Percentiles rank a stretch among this genome's conserved stretches.
Conservation (phyloP, 164 flowering plant genomes). For the Nymphaea colorata region DNA sequence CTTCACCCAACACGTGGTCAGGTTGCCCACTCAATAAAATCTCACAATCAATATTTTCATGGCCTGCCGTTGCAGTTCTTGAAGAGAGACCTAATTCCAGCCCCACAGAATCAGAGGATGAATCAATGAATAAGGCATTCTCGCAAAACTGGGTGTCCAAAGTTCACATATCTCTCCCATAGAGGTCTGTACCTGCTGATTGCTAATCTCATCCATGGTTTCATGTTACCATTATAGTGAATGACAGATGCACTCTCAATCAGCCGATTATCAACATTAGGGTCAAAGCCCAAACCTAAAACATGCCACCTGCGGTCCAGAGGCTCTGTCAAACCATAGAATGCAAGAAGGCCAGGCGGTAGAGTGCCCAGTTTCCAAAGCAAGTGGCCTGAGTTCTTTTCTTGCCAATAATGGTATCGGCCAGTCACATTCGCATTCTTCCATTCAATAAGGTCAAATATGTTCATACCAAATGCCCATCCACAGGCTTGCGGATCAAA, state of each 20-base stretch:
- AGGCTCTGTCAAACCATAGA: slow-evolving; percentile 80
- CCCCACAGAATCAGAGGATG: neutral
- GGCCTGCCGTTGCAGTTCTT: too few relatives aligned
- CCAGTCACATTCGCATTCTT: slow-evolving; percentile 60
- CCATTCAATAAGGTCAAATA: slow-evolving; percentile 73
- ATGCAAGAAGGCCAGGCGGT: slow-evolving; percentile 65
- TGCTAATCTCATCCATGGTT: slow-evolving; percentile 74
- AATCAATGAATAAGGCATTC: slow-evolving; percentile 38
- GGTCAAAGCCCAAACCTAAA: slow-evolving; percentile 67
- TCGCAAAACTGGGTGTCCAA: slow-evolving; percentile 41
- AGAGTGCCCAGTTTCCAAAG: slow-evolving; percentile 80
- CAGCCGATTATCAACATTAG: slow-evolving; percentile 57
- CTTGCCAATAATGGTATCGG: slow-evolving; percentile 69
- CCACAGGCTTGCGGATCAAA: slow-evolving; percentile 85
- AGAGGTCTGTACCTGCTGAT: slow-evolving; percentile 55
- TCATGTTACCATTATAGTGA: slow-evolving; percentile 80
- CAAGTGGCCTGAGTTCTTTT: slow-evolving; percentile 45
- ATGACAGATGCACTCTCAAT: slow-evolving; percentile 76
- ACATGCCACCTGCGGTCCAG: slow-evolving; percentile 94
- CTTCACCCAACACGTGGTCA: neutral
- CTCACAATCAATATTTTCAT: neutral
- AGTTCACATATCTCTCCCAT: slow-evolving; percentile 63
- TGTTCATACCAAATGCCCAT: slow-evolving; percentile 90
- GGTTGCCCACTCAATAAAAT: neutral
- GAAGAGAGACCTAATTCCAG: too few relatives aligned